phyloP scores from a whole-genome alignment of 805 yeast genomes.

The Candida coleopterorum region DNA sequence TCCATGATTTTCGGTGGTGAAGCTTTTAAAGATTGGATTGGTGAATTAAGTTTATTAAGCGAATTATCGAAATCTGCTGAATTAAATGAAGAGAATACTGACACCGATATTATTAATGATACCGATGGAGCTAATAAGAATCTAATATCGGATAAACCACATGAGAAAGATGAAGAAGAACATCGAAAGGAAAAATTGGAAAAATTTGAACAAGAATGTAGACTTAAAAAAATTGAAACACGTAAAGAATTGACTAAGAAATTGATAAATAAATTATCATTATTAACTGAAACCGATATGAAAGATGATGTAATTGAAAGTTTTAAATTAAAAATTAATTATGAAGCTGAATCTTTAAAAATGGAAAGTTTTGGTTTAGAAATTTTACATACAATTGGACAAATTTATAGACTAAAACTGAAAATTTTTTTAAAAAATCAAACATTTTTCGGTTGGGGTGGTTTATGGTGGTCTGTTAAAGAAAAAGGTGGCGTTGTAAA shows the following conservation, averaged over 20 bases:
- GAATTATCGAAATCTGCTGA: constrained; percentile 41
- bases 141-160: constrained; percentile 5
- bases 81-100: constrained; percentile 27
- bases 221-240: constrained; percentile 58
- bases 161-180: constrained; percentile 35
- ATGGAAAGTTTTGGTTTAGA: constrained; percentile 85
- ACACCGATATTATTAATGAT: too few relatives aligned
- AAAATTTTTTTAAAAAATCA: constrained; percentile 63
- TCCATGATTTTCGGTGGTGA: constrained; percentile 83
- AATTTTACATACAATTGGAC: constrained; percentile 71
- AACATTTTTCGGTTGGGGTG: constrained; percentile 59
- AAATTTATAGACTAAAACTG: constrained; percentile 61
- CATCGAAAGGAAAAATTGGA: constrained; percentile 50
- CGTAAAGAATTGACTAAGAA: constrained; percentile 58
- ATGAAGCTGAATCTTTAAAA: constrained; percentile 80
- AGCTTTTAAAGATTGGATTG: constrained; percentile 76
- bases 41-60: constrained; percentile 59
- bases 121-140: not conserved
- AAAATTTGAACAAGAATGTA: constrained; percentile 73
- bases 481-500: constrained; percentile 71
- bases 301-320: constrained; percentile 38
- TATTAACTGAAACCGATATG: constrained; percentile 42
- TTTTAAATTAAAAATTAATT: constrained; percentile 60
- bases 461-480: constrained; percentile 62
- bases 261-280: constrained; percentile 43